phyloP scores from a whole-genome alignment of 2,329 filamentous ascomycete species.

The Cadophora sp. region DNA sequence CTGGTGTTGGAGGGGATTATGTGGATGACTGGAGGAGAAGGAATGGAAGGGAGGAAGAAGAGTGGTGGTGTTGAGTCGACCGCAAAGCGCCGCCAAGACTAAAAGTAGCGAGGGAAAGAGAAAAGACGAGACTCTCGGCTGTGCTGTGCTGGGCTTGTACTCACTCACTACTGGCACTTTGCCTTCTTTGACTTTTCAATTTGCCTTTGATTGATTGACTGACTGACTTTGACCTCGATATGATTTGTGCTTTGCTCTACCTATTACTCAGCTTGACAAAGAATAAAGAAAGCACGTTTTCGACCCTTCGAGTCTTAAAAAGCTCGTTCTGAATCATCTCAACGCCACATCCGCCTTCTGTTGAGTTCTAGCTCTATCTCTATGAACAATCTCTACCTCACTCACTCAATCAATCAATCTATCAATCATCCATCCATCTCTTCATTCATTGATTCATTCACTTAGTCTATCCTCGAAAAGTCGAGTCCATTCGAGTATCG shows the following conservation, averaged over 20 bases:
- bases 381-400: background rate
- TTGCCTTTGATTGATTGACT: background rate
- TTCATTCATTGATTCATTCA: background rate
- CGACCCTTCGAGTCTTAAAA: background rate
- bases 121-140: background rate
- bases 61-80: background rate
- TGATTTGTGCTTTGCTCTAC: slow-evolving; percentile 1
- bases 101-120: background rate
- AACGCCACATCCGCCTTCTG: slow-evolving; percentile 3
- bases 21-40: slow-evolving; percentile 7
- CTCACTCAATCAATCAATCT: background rate
- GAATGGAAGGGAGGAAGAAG: background rate
- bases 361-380: slow-evolving; percentile 12
- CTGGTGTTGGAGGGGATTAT: slow-evolving; percentile 16
- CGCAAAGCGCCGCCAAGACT: slow-evolving; percentile 9
- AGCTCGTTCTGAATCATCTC: slow-evolving; percentile 1
- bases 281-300: slow-evolving; percentile 8
- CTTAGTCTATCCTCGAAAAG: background rate
- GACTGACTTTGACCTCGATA: background rate
- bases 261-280: slow-evolving; percentile 13
- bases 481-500: background rate
- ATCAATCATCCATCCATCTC: background rate
- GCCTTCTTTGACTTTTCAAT: background rate
- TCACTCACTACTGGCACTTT: background rate
- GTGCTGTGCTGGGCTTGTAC: too few species aligned